Evolutionary conservation across 805 yeast genomes (phyloP), one percentile per base, ranked within the genome.

Genomic region (Saccharomycopsis sp.): DNA sequence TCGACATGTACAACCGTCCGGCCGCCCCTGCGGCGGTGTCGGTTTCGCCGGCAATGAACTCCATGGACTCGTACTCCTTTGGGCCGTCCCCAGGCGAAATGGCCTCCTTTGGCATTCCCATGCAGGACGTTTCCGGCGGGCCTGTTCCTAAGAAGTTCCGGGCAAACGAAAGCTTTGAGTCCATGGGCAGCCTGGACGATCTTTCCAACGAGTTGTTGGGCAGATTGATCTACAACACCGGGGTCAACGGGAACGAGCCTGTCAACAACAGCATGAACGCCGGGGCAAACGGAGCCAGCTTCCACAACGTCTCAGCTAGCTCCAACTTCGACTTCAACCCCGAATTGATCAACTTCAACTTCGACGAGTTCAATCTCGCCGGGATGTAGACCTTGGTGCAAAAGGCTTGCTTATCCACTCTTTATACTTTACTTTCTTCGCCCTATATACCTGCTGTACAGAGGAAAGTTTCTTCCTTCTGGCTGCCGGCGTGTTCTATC

Each of bases 1-100:
- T 60, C 41, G 59, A 60, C 20, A 34, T 60, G 44, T 44, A 16
- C 16, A 44, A 44, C 16, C 18, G 21, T 18, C 18, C 18, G 8
- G 48, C 21, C 16, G 7, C 18, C 7, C 20, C 21, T 18, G 48
- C 21, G 8, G 18, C 48, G 5, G 48, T 44, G 8, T 44, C 48
- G 8, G 21, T 16, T 44, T 16, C 18, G 5, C 18, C 18, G 8
- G 21, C 48, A 12, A 20, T 44, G 18, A 4, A 44, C 16, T 16
- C 18, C 48, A 44, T 44, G 48, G 48, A 44, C 16, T 44, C 18
- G 21, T 44, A 44, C 21, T 44, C 48, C 7, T 44, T 44, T 44
- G 37, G 37, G 9, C 37, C 37, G 12, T 7, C 48, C 16, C 16
- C 48, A 5, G 16, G 16, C 48, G 48, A 44, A 5, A 16, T 44